Conservation (phyloP, 495 filamentous ascomycete species). For the Annulohypoxylon moriforme region DNA sequence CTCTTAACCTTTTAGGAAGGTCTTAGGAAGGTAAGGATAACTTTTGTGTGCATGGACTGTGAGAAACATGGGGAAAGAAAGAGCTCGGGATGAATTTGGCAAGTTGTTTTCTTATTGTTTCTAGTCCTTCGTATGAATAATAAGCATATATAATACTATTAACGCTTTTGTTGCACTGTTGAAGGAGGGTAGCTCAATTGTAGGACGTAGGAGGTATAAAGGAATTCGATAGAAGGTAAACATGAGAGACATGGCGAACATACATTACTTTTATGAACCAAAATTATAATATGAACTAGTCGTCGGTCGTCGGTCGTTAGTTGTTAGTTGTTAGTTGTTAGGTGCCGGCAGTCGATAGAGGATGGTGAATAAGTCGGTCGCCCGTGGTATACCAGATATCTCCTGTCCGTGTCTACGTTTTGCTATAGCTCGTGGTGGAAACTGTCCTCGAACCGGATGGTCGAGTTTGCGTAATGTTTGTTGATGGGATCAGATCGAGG, state of each 20-base stretch:
- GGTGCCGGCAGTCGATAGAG: no score
- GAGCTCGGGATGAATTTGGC: constrained; percentile 7
- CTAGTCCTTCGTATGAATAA: background rate
- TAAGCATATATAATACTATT: no score
- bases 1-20: background rate
- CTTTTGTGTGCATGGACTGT: constrained; percentile 21
- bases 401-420: constrained; percentile 14
- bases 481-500: constrained; percentile 6
- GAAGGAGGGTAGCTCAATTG: no score
- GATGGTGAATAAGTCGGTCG: no score
- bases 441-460: constrained; percentile 2
- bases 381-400: background rate
- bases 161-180: no score
- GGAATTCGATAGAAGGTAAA: background rate
- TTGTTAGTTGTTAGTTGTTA: no score
- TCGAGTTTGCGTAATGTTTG: constrained; percentile 29
- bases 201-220: no score
- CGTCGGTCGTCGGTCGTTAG: background rate
- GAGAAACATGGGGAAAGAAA: constrained; percentile 31
- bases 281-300: constrained; percentile 11
- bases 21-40: constrained; percentile 19
- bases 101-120: background rate
- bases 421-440: no score
- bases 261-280: constrained; percentile 32
- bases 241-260: constrained; percentile 12